Base-by-base conservation (phyloP, 352 stramenopile genomes). In the Phytophthora gonapodyides region DNA sequence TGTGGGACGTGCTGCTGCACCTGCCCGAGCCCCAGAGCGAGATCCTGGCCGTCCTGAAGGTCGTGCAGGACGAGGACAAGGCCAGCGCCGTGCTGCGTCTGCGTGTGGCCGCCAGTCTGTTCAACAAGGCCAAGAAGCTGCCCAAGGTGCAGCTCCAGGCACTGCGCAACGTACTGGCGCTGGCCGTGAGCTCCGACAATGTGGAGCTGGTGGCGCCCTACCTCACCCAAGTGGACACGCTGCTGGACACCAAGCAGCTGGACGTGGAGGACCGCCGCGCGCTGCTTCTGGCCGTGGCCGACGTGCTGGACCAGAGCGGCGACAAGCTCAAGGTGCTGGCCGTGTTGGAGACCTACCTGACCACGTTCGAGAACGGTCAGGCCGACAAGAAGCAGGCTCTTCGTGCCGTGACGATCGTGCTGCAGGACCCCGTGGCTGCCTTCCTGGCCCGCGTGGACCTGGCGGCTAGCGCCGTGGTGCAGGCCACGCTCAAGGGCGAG, bases 361-460 rank as follows among this genome's bases (percentile, higher is more conserved):
- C 69, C 40, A 89, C 82, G 6, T 89, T 87, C 40, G 55, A 71
- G 2, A 51, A 69, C 30, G 67, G 71, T 47, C 56, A 71, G 15
- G 79, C 87, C 52, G 75, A 67, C 27, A 80, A 91, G 63, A 75
- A 89, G 19, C 63, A 91, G 33, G 85, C 91, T 5, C 69, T 90
- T 27, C 92, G 89, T 50, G 90, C 89, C 6, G 79, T 76, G 19
- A 83, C 94, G 56, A 80, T 94, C 52, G 88, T 95, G 53, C 87
- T 98, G 53, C 78, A 93, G 61, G 84, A 97, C 64, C 93, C 94
- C 4, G 77, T 98, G 53, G 80, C 88, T 43, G 88, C 89, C 57
- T 98, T 98, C 66, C 67, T 89, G 30, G 77, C 89, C n/a, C 88
- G 96, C 63, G 77, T 97, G 47, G 88, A 92, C 53, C 72, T 98